Evolutionary conservation across 2,329 filamentous ascomycete species (phyloP).

Genomic region (Botryotinia narcissicola): DNA sequence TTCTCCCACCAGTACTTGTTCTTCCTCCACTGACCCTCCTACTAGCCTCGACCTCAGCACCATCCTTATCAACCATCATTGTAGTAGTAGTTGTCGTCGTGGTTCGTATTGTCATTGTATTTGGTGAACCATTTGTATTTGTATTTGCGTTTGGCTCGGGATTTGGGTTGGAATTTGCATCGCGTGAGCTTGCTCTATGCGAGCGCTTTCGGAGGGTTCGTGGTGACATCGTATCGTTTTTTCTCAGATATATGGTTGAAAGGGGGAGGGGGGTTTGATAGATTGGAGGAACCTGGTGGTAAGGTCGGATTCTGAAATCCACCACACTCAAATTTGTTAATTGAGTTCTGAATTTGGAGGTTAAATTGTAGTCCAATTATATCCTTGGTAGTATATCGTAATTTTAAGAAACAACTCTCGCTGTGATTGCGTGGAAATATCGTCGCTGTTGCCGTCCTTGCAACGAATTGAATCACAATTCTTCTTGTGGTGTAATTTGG

Average conservation of each 20-base stretch:
- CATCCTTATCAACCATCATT: conserved; percentile 1
- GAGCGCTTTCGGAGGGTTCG: conserved; percentile 5
- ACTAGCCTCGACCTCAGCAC: background rate
- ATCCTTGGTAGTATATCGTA: background rate
- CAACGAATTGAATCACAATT: background rate
- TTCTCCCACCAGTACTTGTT: background rate
- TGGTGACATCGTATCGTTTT: background rate
- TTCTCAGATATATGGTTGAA: background rate
- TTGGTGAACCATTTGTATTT: background rate
- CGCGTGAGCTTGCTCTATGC: background rate
- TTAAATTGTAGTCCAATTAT: too few relatives aligned
- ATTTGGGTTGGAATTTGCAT: background rate
- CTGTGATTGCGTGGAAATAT: background rate
- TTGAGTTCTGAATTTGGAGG: background rate
- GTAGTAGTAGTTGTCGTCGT: background rate
- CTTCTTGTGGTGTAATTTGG: background rate
- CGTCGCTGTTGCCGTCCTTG: background rate
- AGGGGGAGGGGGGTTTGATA: background rate
- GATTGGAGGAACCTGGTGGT: background rate
- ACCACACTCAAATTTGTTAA: background rate
- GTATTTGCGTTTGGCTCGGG: background rate
- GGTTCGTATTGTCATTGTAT: background rate
- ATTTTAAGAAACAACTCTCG: background rate
- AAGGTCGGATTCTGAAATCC: background rate
- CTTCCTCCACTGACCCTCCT: conserved; percentile 5